Base-by-base conservation (phyloP, 768 basidiomycete genomes). In the Lactarius psammicola region DNA sequence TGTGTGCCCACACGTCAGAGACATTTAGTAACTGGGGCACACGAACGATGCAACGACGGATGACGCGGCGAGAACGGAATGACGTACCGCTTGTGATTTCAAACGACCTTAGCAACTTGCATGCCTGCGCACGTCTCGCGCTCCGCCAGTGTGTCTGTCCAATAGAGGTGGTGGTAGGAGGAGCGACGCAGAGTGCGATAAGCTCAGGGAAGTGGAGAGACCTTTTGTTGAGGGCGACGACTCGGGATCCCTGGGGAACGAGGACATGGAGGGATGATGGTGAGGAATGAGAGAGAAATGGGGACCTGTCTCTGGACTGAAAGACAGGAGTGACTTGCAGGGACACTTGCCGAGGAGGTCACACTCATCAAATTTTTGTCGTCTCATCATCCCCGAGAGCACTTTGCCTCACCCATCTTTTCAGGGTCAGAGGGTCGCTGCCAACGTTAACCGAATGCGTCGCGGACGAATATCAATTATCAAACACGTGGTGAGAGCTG, bases 41-140 rank as follows among this genome's bases (percentile, higher is more conserved):
- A n/a, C n/a, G n/a, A n/a, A n/a, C n/a, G n/a, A n/a, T n/a, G n/a
- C n/a, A n/a, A n/a, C n/a, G n/a, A n/a, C n/a, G n/a, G n/a, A n/a
- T n/a, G n/a, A n/a, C n/a, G n/a, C 20, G 31, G 36, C n/a, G n/a
- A 46, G 44, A 17, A 59, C 15, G 34, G 18, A 36, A n/a, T 4
- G 36, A 51, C 67, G 49, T 61, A 68, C 67, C 64, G 18, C 65
- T 61, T 9, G 55, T 53, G 44, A 68, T 65, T 53, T 68, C 60
- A 49, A 68, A 68, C 23, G 64, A 66, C 23, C 30, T 13, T 6
- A 30, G 7, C 2, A 68, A 30, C 56, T 62, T 60, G 28, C 56
- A 33, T 7, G n/a, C 67, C 10, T 58, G 56, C 2, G 67, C 67
- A 1, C 33, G 60, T 13, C 40, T 51, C 9, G 49, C 65, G 17